Conservation (phyloP, 306 rosid species). For the Comarum palustre region DNA sequence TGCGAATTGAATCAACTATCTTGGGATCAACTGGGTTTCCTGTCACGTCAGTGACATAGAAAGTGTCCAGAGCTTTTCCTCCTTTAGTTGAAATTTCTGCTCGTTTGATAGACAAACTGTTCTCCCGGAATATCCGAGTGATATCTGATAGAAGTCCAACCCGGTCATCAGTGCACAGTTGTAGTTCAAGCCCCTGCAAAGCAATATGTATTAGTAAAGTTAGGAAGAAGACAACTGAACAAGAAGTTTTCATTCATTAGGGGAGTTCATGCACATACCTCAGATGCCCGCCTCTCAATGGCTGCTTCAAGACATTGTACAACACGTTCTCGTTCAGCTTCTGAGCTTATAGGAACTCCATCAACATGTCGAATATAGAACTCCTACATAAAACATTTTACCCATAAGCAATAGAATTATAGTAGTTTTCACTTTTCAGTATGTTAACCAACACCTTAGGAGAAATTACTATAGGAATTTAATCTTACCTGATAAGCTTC, state of each 20-base stretch:
- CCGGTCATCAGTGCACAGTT: slow-evolving; percentile 72
- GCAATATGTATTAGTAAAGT: slow-evolving; percentile 26
- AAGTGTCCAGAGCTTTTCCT: slow-evolving; percentile 66
- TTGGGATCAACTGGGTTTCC: slow-evolving; percentile 76
- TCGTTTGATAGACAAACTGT: slow-evolving; percentile 75
- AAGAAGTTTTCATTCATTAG: not conserved
- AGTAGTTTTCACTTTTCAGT: not conserved
- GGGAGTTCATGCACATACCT: slow-evolving; percentile 43
- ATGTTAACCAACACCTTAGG: not conserved
- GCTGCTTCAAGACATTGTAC: slow-evolving; percentile 93
- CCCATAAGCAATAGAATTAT: not conserved
- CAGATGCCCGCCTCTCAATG: slow-evolving; percentile 81
- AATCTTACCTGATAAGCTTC: slow-evolving; percentile 78
- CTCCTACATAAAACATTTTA: slow-evolving; percentile 47
- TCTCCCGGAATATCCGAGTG: slow-evolving; percentile 87
- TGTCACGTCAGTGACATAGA: slow-evolving; percentile 79
- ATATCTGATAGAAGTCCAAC: slow-evolving; percentile 87
- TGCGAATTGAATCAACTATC: slow-evolving; percentile 69
- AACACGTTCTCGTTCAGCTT: slow-evolving; percentile 84
- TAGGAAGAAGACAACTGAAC: not conserved
- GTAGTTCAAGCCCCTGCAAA: slow-evolving; percentile 82
- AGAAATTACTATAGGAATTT: not conserved
- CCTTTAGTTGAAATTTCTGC: slow-evolving; percentile 83
- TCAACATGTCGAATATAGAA: slow-evolving; percentile 87
- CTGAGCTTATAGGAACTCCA: slow-evolving; percentile 82